Percentiles rank a stretch among this genome's conserved stretches.
Conservation (phyloP, 2,329 filamentous ascomycete genomes). For the Juglanconis juglandina region DNA sequence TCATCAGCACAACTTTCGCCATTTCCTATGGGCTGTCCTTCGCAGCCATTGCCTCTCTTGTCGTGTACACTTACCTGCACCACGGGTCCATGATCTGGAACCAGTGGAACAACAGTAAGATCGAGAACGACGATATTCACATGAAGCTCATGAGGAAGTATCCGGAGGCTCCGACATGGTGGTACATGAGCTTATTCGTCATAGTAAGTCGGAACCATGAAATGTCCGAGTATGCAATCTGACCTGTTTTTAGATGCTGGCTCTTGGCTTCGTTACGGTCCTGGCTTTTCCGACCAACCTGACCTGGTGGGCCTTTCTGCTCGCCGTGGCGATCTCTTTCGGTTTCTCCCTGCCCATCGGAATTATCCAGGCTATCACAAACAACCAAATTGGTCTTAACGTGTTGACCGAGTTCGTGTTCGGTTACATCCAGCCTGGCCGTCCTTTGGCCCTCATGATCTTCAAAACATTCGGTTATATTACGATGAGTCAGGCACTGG, state of each 20-base stretch:
- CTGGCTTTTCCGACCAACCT: slow-evolving; percentile 64
- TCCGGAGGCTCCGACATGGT: slow-evolving; percentile 60
- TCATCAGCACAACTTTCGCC: slow-evolving; percentile 69
- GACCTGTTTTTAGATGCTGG: slow-evolving; percentile 42
- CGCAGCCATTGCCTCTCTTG: slow-evolving; percentile 64
- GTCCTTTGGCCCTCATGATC: slow-evolving; percentile 70
- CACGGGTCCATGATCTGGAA: slow-evolving; percentile 64
- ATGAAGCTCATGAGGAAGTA: slow-evolving; percentile 64
- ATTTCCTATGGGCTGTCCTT: slow-evolving; percentile 70
- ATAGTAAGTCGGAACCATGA: slow-evolving; percentile 38
- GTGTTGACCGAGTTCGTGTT: slow-evolving; percentile 72
- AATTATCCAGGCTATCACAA: slow-evolving; percentile 67
- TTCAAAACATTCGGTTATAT: slow-evolving; percentile 64
- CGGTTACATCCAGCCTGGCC: slow-evolving; percentile 71
- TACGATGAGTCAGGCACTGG: slow-evolving; percentile 62
- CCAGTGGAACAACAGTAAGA: slow-evolving; percentile 57
- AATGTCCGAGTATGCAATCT: background rate
- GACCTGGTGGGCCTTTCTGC: slow-evolving; percentile 68
- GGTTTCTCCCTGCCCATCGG: slow-evolving; percentile 64
- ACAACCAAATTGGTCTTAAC: slow-evolving; percentile 69
- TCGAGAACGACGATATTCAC: slow-evolving; percentile 60
- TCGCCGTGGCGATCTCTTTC: slow-evolving; percentile 62
- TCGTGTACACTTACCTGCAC: slow-evolving; percentile 67
- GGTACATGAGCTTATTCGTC: slow-evolving; percentile 57
- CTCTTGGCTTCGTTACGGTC: slow-evolving; percentile 51